phyloP scores from a whole-genome alignment of 345 rosid genomes.

The Nasturtium officinale region DNA sequence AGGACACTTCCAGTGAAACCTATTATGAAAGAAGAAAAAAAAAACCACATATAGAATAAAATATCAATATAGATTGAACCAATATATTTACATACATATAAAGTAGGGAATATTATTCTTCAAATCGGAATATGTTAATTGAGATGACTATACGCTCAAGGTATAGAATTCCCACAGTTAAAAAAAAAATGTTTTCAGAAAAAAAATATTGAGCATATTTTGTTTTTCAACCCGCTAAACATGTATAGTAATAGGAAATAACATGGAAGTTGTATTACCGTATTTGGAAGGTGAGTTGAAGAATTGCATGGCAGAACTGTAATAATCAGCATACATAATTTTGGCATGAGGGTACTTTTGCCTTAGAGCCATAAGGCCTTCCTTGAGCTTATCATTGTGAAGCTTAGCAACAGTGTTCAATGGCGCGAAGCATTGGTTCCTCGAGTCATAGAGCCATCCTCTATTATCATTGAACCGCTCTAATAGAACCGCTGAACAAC shows the following conservation, averaged over 20 bases:
- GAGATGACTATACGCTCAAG: too few species aligned
- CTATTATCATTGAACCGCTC: constrained; percentile 48
- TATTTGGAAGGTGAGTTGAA: constrained; percentile 49
- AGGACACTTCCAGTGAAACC: constrained; percentile 19
- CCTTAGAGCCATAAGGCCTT: constrained; percentile 45
- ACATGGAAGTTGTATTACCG: constrained; percentile 40
- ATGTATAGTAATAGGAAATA: background rate
- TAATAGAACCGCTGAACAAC: constrained; percentile 65
- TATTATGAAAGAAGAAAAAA: background rate
- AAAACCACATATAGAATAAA: background rate
- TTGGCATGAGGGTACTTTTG: constrained; percentile 54
- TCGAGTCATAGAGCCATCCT: constrained; percentile 49
- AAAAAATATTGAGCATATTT: too few species aligned
- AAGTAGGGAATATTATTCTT: too few species aligned
- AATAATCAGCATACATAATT: constrained; percentile 62
- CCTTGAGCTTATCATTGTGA: constrained; percentile 56
- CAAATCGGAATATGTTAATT: too few species aligned
- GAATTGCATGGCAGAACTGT: constrained; percentile 49
- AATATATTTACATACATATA: background rate
- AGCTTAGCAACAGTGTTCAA: constrained; percentile 53
- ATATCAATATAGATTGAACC: background rate
- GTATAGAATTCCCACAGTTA: too few species aligned
- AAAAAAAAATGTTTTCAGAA: too few species aligned
- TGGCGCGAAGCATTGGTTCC: constrained; percentile 54
- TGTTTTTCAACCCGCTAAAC: background rate